Percentiles rank a stretch among this genome's conserved stretches.
These are phyloP conservation scores for Atalantia buxifolia DNA, from an alignment of 345 rosid species.

Conservation along the genomic window DNA sequence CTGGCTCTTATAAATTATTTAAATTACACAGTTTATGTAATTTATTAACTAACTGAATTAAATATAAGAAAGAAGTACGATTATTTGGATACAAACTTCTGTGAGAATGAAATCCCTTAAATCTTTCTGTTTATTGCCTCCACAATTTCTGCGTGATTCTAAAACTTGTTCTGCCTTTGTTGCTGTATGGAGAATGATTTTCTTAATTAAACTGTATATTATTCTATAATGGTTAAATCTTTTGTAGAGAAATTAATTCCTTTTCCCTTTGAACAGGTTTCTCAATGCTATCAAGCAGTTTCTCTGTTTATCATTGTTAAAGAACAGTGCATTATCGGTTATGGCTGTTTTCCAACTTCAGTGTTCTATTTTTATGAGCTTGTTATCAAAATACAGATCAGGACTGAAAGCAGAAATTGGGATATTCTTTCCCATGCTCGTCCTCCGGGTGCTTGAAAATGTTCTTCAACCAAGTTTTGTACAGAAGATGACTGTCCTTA, in stretches of 20 bases:
- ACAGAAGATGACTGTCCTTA: slow-evolving; percentile 95
- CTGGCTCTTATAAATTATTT: too few species aligned
- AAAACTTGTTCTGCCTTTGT: neutral
- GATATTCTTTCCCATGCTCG: slow-evolving; percentile 92
- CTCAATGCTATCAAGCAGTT: slow-evolving; percentile 79
- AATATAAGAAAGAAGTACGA: neutral
- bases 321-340: slow-evolving; percentile 91
- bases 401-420: slow-evolving; percentile 89
- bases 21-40: too few species aligned
- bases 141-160: neutral
- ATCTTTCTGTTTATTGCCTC: neutral
- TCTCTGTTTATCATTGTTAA: slow-evolving; percentile 86
- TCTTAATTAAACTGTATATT: neutral
- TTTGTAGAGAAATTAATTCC: slow-evolving; percentile 3
- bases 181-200: neutral
- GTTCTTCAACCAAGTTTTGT: slow-evolving; percentile 95
- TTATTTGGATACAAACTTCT: neutral
- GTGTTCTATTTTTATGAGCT: slow-evolving; percentile 76
- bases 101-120: neutral
- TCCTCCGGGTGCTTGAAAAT: slow-evolving; percentile 94
- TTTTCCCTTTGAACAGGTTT: slow-evolving; percentile 55
- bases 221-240: neutral
- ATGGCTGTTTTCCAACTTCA: slow-evolving; percentile 97
- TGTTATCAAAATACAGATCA: slow-evolving; percentile 79
- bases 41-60: too few species aligned